These are phyloP conservation scores for Irpex sp. DNA, from an alignment of 1,284 basidiomycete species.

Conservation along the genomic window DNA sequence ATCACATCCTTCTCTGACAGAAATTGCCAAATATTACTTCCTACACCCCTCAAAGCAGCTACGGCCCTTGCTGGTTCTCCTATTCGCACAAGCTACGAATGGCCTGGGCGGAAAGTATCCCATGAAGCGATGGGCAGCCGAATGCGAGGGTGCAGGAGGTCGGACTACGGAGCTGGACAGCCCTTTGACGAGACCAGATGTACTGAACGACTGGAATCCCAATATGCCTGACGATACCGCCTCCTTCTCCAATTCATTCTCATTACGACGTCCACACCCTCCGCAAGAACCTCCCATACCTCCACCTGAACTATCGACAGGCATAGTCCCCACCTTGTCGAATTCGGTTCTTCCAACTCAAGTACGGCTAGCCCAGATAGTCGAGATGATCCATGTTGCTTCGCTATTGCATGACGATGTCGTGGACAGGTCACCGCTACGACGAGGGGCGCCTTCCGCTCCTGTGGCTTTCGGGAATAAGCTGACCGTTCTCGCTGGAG, in stretches of 20 bases:
- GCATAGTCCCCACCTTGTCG: slow-evolving; percentile 29
- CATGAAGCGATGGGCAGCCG: slow-evolving; percentile 42
- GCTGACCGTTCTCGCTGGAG: slow-evolving; percentile 89
- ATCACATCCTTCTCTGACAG: slow-evolving; percentile 83
- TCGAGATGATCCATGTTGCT: slow-evolving; percentile 99
- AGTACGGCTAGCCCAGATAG: slow-evolving; percentile 89
- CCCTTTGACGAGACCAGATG: slow-evolving; percentile 67
- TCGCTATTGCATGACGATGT: slow-evolving; percentile 96
- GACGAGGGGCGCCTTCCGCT: slow-evolving; percentile 80
- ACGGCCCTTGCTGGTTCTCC: slow-evolving; percentile 85
- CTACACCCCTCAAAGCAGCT: slow-evolving; percentile 87
- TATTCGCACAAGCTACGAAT: slow-evolving; percentile 92
- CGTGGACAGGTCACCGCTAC: slow-evolving; percentile 81
- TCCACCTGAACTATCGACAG: slow-evolving; percentile 28
- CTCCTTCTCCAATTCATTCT: slow-evolving; percentile 47
- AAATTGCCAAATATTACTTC: slow-evolving; percentile 94
- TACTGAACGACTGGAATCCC: slow-evolving; percentile 86
- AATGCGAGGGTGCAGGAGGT: slow-evolving; percentile 38
- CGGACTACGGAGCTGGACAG: slow-evolving; percentile 57
- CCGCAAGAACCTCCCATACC: slow-evolving; percentile 34
- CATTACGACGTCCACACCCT: slow-evolving; percentile 37
- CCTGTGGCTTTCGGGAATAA: slow-evolving; percentile 95
- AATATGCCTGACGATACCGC: slow-evolving; percentile 68
- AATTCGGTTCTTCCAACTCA: slow-evolving; percentile 76
- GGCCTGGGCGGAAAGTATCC: slow-evolving; percentile 59